phyloP scores from a whole-genome alignment of 345 rosid genomes.

The Populus alba region DNA sequence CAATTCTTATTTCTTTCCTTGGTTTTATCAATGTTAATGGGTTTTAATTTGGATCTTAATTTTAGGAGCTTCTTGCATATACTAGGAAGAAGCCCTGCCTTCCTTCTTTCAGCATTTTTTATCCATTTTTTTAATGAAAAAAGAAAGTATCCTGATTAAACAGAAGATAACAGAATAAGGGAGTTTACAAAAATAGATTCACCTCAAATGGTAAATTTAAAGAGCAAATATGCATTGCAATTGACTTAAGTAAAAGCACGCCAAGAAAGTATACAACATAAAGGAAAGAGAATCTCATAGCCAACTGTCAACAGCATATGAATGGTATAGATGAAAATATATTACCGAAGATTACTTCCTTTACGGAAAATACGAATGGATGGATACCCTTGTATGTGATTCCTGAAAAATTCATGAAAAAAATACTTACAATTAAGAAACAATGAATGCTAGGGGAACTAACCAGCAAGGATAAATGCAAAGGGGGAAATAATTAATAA shows the following conservation, averaged over 20 bases:
- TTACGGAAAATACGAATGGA: slow-evolving; percentile 97
- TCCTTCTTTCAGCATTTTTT: neutral
- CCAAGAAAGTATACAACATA: neutral
- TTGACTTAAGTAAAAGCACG: neutral
- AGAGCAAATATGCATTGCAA: neutral
- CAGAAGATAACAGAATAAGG: neutral
- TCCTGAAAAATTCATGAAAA: slow-evolving; percentile 43
- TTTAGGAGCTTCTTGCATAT: neutral
- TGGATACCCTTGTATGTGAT: slow-evolving; percentile 96
- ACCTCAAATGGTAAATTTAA: neutral
- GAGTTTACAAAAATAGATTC: neutral
- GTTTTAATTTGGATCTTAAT: no score
- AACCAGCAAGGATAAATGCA: neutral
- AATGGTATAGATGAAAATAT: slow-evolving; percentile 8
- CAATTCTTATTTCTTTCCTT: neutral
- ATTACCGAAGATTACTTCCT: slow-evolving; percentile 86
- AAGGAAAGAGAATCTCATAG: neutral
- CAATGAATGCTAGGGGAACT: neutral
- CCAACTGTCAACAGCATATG: neutral
- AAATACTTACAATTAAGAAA: neutral
- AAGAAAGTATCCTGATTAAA: neutral
- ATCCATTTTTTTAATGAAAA: neutral
- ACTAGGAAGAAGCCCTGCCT: neutral
- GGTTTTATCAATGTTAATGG: neutral
- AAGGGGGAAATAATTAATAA: neutral